Evolutionary conservation across 768 basidiomycete genomes (phyloP).

Genomic region (Mycena metata): DNA sequence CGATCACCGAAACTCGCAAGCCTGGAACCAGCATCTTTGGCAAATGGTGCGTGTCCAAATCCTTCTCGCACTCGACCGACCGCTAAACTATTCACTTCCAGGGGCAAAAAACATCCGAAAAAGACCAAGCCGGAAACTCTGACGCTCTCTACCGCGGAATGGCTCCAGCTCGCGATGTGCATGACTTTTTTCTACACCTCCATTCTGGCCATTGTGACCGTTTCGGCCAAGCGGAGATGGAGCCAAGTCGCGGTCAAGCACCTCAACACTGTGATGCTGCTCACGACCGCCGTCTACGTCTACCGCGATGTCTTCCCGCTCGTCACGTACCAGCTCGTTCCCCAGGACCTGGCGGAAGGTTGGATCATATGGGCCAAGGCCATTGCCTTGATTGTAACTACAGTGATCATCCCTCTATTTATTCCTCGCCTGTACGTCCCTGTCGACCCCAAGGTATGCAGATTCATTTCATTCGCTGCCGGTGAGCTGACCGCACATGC

Average conservation of each 20-base stretch:
- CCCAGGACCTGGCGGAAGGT: constrained; percentile 65
- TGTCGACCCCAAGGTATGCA: constrained; percentile 60
- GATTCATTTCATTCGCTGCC: not conserved
- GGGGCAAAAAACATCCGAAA: constrained; percentile 46
- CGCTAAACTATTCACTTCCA: not conserved
- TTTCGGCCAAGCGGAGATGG: constrained; percentile 54
- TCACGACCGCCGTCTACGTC: constrained; percentile 58
- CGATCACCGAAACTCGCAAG: constrained; percentile 45
- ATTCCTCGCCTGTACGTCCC: constrained; percentile 72
- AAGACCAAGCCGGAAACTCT: constrained; percentile 31
- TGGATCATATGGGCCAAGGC: constrained; percentile 68
- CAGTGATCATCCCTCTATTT: constrained; percentile 65
- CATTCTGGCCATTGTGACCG: constrained; percentile 57
- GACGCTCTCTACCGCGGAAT: constrained; percentile 42
- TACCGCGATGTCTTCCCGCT: constrained; percentile 76
- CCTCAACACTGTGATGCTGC: constrained; percentile 62
- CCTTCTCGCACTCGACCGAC: not conserved
- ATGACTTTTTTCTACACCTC: constrained; percentile 57
- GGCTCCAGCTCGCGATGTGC: constrained; percentile 48
- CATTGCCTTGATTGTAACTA: constrained; percentile 58
- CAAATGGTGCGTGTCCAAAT: constrained; percentile 36
- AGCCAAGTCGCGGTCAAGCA: constrained; percentile 58
- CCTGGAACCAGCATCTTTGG: constrained; percentile 30
- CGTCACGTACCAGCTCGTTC: constrained; percentile 63
- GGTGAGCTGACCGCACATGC: not conserved